These are phyloP conservation scores for Trichosporon coremiiforme DNA, from an alignment of 1,284 basidiomycete genomes.

Conservation along the genomic window DNA sequence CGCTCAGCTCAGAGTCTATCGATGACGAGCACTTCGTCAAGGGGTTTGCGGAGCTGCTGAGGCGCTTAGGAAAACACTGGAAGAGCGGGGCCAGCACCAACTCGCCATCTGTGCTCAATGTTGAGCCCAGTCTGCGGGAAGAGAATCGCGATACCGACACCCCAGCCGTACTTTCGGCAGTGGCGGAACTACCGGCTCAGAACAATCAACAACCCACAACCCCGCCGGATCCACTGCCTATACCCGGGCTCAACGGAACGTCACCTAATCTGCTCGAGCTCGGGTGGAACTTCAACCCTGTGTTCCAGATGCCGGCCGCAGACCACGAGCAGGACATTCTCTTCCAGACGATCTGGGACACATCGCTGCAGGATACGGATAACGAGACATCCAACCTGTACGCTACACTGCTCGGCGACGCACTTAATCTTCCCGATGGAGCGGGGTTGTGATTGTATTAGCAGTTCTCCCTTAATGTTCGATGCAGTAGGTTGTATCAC, in stretches of 20 bases:
- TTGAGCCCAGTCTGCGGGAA: background rate
- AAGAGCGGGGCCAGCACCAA: background rate
- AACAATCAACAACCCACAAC: too few relatives aligned
- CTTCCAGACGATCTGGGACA: constrained; percentile 31
- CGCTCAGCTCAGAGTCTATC: constrained; percentile 20
- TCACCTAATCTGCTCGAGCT: background rate
- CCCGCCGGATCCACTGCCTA: background rate
- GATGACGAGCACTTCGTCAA: constrained; percentile 27
- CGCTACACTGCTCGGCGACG: background rate
- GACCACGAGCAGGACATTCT: constrained; percentile 27
- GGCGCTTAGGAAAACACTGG: constrained; percentile 28
- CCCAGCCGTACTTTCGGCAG: too few relatives aligned
- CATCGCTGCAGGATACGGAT: background rate
- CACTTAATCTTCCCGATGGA: background rate
- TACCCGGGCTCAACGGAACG: background rate
- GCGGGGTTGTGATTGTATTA: background rate
- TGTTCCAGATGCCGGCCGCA: constrained; percentile 26
- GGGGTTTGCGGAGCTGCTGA: constrained; percentile 26
- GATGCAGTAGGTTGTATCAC: background rate
- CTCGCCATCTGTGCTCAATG: background rate
- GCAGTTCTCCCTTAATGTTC: background rate
- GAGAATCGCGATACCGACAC: background rate
- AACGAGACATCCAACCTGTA: background rate
- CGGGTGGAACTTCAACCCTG: constrained; percentile 26
- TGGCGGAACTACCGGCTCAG: too few relatives aligned